Evolutionary conservation across 345 rosid species (phyloP), one percentile per base, ranked within the genome.

Genomic region (Syzygium aromaticum): DNA sequence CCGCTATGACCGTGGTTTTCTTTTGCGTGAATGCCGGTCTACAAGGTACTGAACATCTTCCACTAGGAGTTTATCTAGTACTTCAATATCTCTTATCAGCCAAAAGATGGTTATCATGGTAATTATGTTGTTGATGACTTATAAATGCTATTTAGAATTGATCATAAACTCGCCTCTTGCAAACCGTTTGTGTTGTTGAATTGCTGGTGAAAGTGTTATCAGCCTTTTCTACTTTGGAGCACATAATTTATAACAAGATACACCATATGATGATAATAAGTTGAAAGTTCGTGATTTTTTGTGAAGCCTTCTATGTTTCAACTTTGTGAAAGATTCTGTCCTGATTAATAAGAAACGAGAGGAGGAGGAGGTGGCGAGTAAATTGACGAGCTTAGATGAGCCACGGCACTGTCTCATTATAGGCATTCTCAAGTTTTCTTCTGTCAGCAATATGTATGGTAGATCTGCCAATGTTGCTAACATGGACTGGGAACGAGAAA

Each of bases 1-100:
- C 99, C 27, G 52, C 85, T 57, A 94, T 97, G 99, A 97, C 95
- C 7, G 93, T 84, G 25, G 91, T 91, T 78, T 96, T 97, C 96
- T 94, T 97, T 92, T 92, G 97, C 17, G 40, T 91, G 88, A 96
- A 93, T 67, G 98, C 99, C 27, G 22, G 61, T 57, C 91, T 97
- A 56, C 98, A 96, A 85, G 99, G 99, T 96, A 89, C 83, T 88
- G 16, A 21, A 21, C 43, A 28, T 25, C 11, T 25, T 77, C 43
- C 23, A 17, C 51, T 43, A n/a, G 77, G 22, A 27, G 27, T 59
- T 46, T 54, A 33, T 25, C 30, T 57, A 21, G 1, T 61, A 5
- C 43, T 77, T 67, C 84, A 61, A 52, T 46, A 38, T 25, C 38
- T 22, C 27, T 56, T 5, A 16, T 38, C 15, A n/a, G 87, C 61